Conservation (phyloP, 768 basidiomycete species). For the Rhodocollybia butyracea region DNA sequence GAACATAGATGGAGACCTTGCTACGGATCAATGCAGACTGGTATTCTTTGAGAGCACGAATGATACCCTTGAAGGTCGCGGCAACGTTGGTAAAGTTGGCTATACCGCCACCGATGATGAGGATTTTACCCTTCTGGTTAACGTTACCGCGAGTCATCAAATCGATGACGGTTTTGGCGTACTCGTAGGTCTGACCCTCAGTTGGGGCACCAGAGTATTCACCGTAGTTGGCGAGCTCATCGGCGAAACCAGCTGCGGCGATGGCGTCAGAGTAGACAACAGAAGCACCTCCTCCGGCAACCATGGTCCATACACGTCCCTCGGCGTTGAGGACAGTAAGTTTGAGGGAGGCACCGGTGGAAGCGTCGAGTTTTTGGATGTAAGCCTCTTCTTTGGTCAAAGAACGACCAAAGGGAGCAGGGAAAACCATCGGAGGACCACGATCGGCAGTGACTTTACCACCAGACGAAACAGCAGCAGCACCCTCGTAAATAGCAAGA, state of each 20-base stretch:
- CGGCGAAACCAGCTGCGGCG: constrained; percentile 71
- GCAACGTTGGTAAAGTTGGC: constrained; percentile 99
- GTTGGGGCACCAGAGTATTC: constrained; percentile 99
- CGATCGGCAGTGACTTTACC: constrained; percentile 78
- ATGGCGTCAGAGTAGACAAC: constrained; percentile 75
- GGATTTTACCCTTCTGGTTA: constrained; percentile 87
- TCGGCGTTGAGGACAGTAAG: constrained; percentile 93
- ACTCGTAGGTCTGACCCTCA: constrained; percentile 98
- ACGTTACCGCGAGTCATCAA: constrained; percentile 89
- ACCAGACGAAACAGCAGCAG: constrained; percentile 40
- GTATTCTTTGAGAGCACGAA: constrained; percentile 92
- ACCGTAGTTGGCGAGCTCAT: constrained; percentile 99
- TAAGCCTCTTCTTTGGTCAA: constrained; percentile 99
- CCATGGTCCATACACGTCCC: constrained; percentile 99
- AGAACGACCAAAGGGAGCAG: constrained; percentile 94
- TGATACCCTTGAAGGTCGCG: constrained; percentile 85
- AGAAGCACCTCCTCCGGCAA: constrained; percentile 90
- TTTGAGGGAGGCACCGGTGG: constrained; percentile 97
- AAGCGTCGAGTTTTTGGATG: constrained; percentile 96
- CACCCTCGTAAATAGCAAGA: constrained; percentile 58
- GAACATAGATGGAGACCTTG: constrained; percentile 92
- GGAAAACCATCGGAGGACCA: constrained; percentile 95
- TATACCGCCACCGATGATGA: constrained; percentile 99
- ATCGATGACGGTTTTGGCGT: constrained; percentile 98
- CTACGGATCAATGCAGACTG: constrained; percentile 80